Conservation (phyloP, 495 filamentous ascomycete genomes). For the Cladorrhinum samala region DNA sequence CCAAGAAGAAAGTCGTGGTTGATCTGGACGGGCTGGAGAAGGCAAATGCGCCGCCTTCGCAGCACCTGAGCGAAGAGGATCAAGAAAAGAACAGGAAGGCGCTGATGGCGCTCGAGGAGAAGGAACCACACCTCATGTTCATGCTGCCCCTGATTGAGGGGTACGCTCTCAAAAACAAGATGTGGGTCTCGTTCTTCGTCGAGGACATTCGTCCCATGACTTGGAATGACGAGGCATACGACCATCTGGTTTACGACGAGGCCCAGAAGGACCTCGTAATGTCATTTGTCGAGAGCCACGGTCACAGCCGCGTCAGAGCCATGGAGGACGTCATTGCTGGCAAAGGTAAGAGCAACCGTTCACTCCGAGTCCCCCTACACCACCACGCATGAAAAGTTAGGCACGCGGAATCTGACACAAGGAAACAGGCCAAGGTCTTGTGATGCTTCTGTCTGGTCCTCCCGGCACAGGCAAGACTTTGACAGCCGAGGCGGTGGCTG, state of each 20-base stretch:
- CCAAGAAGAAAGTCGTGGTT: background rate
- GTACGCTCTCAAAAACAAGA: slow-evolving; percentile 36
- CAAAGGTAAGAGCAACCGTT: slow-evolving; percentile 16
- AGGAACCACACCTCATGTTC: slow-evolving; percentile 28
- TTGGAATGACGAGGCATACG: slow-evolving; percentile 35
- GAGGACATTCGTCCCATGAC: slow-evolving; percentile 28
- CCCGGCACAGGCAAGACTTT: slow-evolving; percentile 56
- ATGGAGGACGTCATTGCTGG: slow-evolving; percentile 21
- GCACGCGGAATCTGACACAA: too few relatives aligned
- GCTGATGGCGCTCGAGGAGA: slow-evolving; percentile 16
- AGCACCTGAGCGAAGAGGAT: slow-evolving; percentile 18
- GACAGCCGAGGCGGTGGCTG: slow-evolving; percentile 50
- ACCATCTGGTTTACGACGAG: slow-evolving; percentile 34
- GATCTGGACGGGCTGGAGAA: background rate
- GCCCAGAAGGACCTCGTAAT: slow-evolving; percentile 36
- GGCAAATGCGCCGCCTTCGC: background rate
- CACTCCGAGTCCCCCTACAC: background rate
- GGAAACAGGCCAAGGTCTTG: slow-evolving; percentile 22
- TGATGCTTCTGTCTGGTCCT: slow-evolving; percentile 35
- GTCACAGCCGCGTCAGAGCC: background rate
- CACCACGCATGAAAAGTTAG: too few relatives aligned
- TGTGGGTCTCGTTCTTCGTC: slow-evolving; percentile 33
- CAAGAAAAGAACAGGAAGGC: slow-evolving; percentile 25
- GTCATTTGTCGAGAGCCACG: slow-evolving; percentile 36
- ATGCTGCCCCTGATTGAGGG: slow-evolving; percentile 33